Evolutionary conservation across 768 basidiomycete species (phyloP).

Genomic region (Tubosaeta sp.): DNA sequence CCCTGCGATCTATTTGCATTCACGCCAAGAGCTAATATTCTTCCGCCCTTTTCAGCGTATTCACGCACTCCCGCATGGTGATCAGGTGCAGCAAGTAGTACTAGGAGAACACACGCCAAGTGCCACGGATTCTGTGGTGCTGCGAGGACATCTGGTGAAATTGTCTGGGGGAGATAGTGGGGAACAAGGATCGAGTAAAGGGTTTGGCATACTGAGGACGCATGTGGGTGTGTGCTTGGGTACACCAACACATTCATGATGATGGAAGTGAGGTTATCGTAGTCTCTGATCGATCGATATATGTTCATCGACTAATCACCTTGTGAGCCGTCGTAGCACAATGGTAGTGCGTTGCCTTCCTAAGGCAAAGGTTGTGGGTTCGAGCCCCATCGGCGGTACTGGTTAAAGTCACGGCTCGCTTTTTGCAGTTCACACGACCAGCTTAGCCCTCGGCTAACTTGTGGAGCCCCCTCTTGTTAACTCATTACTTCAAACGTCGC

Average conservation of each 20-base stretch:
- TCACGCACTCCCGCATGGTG: conserved; percentile 44
- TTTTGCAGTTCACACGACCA: conserved; percentile 3
- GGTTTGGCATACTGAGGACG: conserved; percentile 41
- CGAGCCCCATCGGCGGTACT: conserved; percentile 36
- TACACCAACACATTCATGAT: conserved; percentile 76
- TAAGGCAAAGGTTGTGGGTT: conserved; percentile 39
- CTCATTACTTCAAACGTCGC: background rate
- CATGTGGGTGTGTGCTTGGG: conserved; percentile 55
- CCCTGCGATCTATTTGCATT: conserved; percentile 50
- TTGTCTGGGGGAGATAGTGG: conserved; percentile 73
- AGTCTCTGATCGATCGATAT: background rate
- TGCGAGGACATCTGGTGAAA: conserved; percentile 52
- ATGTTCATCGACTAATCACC: too few species aligned
- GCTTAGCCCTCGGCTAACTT: too few species aligned
- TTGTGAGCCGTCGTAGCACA: conserved; percentile 35
- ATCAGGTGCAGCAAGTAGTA: conserved; percentile 60
- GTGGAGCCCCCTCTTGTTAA: too few species aligned
- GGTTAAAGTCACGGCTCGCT: conserved; percentile 22
- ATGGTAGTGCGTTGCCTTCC: conserved; percentile 39
- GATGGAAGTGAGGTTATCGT: background rate
- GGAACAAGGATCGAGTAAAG: conserved; percentile 61
- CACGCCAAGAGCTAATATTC: conserved; percentile 63
- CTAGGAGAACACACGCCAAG: conserved; percentile 68
- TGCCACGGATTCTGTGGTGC: conserved; percentile 73
- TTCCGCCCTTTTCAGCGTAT: conserved; percentile 67